phyloP scores from a whole-genome alignment of 345 rosid genomes.

The Corchorus capsularis region DNA sequence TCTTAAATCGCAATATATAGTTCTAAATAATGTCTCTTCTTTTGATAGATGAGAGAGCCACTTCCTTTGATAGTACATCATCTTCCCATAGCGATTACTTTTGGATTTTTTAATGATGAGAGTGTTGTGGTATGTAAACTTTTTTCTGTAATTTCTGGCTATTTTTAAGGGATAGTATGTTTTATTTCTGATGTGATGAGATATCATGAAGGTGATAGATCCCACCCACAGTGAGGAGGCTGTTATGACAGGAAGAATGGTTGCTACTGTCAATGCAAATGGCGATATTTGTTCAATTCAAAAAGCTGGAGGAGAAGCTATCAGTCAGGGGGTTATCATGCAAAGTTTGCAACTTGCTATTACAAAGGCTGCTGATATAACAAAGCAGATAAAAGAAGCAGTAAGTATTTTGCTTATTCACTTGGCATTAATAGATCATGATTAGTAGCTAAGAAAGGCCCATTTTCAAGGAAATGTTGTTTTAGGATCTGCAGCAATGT shows the following conservation, averaged over 20 bases:
- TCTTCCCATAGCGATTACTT: constrained; percentile 91
- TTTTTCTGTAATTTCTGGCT: background rate
- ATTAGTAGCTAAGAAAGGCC: background rate
- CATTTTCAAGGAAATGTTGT: background rate
- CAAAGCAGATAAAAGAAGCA: constrained; percentile 61
- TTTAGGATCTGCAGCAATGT: background rate
- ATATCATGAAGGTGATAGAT: constrained; percentile 52
- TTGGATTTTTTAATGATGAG: constrained; percentile 74
- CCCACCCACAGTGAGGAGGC: constrained; percentile 83
- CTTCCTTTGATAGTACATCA: constrained; percentile 91
- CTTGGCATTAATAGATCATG: background rate
- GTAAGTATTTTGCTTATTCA: constrained; percentile 38
- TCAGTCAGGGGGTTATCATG: constrained; percentile 57
- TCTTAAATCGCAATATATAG: background rate
- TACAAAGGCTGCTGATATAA: constrained; percentile 58
- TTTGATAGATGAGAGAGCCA: constrained; percentile 76
- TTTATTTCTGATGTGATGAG: constrained; percentile 16
- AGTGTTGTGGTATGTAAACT: constrained; percentile 58
- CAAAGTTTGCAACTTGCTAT: constrained; percentile 66
- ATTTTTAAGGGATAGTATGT: constrained; percentile 5
- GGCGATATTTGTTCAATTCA: constrained; percentile 91
- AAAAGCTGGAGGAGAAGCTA: constrained; percentile 71
- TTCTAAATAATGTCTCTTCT: background rate
- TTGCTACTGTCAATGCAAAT: constrained; percentile 77
- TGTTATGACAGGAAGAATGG: constrained; percentile 87